Evolutionary conservation across 805 yeast genomes (phyloP), one percentile per base, ranked within the genome.

Genomic region (Saccharomycopsis fibuligera): DNA sequence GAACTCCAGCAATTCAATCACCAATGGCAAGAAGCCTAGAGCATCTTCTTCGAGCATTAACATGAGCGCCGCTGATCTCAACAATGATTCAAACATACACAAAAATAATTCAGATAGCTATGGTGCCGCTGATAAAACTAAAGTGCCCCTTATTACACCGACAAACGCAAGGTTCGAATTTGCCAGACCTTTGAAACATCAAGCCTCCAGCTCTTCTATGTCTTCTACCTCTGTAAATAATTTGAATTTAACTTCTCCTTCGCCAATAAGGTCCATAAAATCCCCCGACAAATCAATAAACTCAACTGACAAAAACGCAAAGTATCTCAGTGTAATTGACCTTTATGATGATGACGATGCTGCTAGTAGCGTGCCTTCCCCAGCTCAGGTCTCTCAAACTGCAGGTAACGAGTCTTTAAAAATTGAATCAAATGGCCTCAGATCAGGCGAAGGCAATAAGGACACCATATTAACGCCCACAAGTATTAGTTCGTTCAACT

Each of bases 341-440:
- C 41, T 49, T 22, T 49, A 49, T 23, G 53, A 45, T 25, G 53
- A 49, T 17, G 53, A 49, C 33, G 53, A 49, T n/a, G 47, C 40
- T 19, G 14, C 37, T 5, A 29, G 8, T 16, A 12, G 27, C 6
- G 16, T 24, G 9, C 45, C 49, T 4, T 46, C 49, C 8, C 45
- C 41, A 4, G 31, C 24, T 9, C 2, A n/a, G n/a, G 10, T 12
- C 4, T 12, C 40, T 10, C 39, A 27, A 5, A 25, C 19, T 12
- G 22, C 21, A 14, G 23, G 10, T n/a, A 8, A 16, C 46, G 5
- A 30, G 48, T 31, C 39, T 21, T 17, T 45, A n/a, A 16, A 22
- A 24, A 14, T 45, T 2, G 44, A 35, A 16, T 22, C 6, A 9
- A 17, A 43, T 12, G 30, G 6, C 21, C 22, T 5, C 12, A 35